Conservation (phyloP, 2,329 filamentous ascomycete genomes). For the Fusarium hostae region DNA sequence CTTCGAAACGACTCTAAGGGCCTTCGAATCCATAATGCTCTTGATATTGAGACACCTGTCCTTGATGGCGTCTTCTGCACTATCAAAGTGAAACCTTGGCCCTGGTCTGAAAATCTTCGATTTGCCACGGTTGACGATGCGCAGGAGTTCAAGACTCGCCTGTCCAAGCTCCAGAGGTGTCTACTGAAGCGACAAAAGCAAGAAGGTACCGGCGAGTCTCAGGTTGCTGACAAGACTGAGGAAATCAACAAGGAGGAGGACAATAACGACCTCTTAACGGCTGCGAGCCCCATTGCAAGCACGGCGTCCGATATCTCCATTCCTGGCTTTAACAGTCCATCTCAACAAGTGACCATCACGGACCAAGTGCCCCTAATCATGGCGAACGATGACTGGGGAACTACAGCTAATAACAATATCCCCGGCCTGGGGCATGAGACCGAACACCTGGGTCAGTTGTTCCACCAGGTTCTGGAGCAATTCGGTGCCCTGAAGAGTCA, state of each 20-base stretch:
- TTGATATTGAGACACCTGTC: slow-evolving; percentile 34
- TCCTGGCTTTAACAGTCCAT: neutral
- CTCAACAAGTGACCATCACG: neutral
- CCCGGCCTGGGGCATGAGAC: neutral
- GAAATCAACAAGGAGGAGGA: neutral
- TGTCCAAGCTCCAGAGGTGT: slow-evolving; percentile 19
- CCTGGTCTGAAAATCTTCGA: slow-evolving; percentile 28
- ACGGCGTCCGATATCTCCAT: neutral
- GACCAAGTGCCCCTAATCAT: neutral
- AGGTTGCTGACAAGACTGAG: neutral
- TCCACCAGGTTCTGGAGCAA: slow-evolving; percentile 15
- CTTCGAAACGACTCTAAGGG: slow-evolving; percentile 27
- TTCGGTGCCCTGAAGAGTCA: slow-evolving; percentile 9
- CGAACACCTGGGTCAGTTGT: neutral
- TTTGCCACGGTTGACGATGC: slow-evolving; percentile 28
- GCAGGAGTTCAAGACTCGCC: slow-evolving; percentile 19
- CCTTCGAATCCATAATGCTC: slow-evolving; percentile 27
- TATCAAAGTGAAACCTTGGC: slow-evolving; percentile 9
- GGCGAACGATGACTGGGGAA: neutral
- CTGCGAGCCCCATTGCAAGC: neutral
- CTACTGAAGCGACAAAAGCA: neutral
- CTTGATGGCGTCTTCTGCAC: slow-evolving; percentile 40
- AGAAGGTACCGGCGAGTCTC: neutral
- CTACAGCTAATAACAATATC: neutral
- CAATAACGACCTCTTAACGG: neutral